Percentiles rank a stretch among this genome's conserved stretches.
These are phyloP conservation scores for Epichloe coenophiala DNA, from an alignment of 2,329 filamentous ascomycete genomes.

Conservation along the genomic window DNA sequence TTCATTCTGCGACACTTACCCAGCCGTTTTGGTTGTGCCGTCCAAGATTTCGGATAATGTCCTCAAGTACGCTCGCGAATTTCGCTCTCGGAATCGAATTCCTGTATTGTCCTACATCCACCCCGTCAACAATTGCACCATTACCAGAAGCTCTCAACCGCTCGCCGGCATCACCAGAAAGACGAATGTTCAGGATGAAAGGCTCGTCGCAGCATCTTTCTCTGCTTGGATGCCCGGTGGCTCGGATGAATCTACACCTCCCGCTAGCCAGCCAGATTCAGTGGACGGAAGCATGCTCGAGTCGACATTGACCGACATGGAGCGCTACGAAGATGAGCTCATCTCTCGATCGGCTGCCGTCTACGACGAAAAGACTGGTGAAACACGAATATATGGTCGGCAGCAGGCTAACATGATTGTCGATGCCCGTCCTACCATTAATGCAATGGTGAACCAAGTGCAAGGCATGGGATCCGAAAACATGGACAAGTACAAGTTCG, in stretches of 20 bases:
- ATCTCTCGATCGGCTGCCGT: constrained; percentile 28
- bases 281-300: constrained; percentile 22
- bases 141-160: constrained; percentile 88
- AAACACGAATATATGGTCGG: constrained; percentile 68
- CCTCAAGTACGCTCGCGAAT: constrained; percentile 81
- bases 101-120: constrained; percentile 91
- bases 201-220: constrained; percentile 84
- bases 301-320: constrained; percentile 44
- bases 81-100: constrained; percentile 79
- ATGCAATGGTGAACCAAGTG: constrained; percentile 88
- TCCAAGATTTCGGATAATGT: constrained; percentile 91
- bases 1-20: constrained; percentile 84
- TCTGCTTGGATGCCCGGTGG: constrained; percentile 25
- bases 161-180: constrained; percentile 75
- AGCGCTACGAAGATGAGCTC: constrained; percentile 56
- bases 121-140: constrained; percentile 90
- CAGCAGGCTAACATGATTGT: constrained; percentile 92
- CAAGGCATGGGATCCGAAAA: constrained; percentile 91
- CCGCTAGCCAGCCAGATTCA: constrained; percentile 38
- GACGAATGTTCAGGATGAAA: constrained; percentile 90
- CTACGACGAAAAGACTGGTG: constrained; percentile 45
- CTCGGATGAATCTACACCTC: constrained; percentile 21
- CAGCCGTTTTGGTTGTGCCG: constrained; percentile 71
- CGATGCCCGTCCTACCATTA: constrained; percentile 85
- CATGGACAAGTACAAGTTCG: constrained; percentile 92